Evolutionary conservation across 1,139 yeast genomes (phyloP).

Genomic region (Diutina pseudorugosa): DNA sequence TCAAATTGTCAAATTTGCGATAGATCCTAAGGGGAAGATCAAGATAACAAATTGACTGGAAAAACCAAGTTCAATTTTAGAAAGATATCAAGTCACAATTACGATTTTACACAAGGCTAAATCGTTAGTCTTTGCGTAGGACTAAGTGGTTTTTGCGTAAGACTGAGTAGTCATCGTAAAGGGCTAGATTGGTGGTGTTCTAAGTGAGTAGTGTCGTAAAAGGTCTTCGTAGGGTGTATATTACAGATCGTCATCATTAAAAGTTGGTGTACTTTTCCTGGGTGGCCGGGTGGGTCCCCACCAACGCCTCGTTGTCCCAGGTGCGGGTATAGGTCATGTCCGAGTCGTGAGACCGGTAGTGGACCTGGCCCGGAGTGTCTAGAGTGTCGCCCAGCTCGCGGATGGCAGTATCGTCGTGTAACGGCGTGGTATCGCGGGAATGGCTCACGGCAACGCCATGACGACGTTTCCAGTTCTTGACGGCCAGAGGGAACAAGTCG

Average conservation of each 20-base stretch:
- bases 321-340: neutral
- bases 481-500: conserved; percentile 60
- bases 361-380: neutral
- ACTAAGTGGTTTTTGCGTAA: no score
- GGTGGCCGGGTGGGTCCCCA: neutral
- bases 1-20: no score
- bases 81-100: no score
- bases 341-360: neutral
- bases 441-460: neutral
- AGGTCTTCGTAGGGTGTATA: no score
- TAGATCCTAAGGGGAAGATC: no score
- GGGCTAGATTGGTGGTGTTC: no score
- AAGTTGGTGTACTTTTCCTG: neutral
- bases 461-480: conserved; percentile 9
- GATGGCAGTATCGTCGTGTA: neutral
- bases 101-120: no score
- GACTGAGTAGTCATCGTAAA: no score
- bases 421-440: neutral
- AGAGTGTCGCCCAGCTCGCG: neutral
- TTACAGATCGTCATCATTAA: neutral
- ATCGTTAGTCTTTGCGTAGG: no score
- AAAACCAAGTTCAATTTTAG: no score
- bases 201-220: no score
- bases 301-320: neutral
- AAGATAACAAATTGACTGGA: no score